Conservation (phyloP, 1,139 yeast species). For the Suhomyces wounanorum region DNA sequence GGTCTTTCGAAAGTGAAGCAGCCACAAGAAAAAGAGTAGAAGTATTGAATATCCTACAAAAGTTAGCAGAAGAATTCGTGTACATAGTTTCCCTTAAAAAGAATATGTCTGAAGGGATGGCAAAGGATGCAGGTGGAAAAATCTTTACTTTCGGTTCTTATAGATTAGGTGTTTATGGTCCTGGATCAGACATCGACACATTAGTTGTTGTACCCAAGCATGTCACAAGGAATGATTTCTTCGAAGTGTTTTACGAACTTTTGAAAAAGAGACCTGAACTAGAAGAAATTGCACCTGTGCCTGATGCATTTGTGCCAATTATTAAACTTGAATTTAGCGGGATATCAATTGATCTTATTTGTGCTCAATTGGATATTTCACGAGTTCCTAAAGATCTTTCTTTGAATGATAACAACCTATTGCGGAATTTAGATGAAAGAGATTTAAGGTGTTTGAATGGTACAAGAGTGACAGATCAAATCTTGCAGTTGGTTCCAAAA, state of each 20-base stretch:
- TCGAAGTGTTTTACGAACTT: slow-evolving; percentile 70
- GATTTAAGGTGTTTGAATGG: slow-evolving; percentile 91
- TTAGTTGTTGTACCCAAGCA: slow-evolving; percentile 95
- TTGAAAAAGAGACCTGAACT: slow-evolving; percentile 72
- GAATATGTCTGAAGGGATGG: slow-evolving; percentile 98
- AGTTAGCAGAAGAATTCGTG: slow-evolving; percentile 77
- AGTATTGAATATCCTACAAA: slow-evolving; percentile 70
- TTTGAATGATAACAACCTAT: slow-evolving; percentile 78
- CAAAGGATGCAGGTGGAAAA: slow-evolving; percentile 95
- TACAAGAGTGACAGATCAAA: slow-evolving; percentile 96
- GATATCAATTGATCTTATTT: slow-evolving; percentile 85
- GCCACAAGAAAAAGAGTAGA: slow-evolving; percentile 80
- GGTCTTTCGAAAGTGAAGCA: slow-evolving; percentile 83
- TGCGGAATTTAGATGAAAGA: slow-evolving; percentile 84
- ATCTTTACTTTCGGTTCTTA: slow-evolving; percentile 94
- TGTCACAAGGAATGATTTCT: slow-evolving; percentile 87
- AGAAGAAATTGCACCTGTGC: slow-evolving; percentile 88
- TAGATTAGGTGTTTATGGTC: slow-evolving; percentile 93
- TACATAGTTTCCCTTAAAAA: slow-evolving; percentile 73
- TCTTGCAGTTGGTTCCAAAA: slow-evolving; percentile 83
- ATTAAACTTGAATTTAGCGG: slow-evolving; percentile 86
- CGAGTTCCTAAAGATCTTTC: slow-evolving; percentile 76
- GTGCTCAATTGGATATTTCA: slow-evolving; percentile 79
- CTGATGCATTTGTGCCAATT: slow-evolving; percentile 96
- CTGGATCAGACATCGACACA: slow-evolving; percentile 97